Conservation (phyloP, 164 flowering plant genomes). For the Chimonanthus salicifolius region DNA sequence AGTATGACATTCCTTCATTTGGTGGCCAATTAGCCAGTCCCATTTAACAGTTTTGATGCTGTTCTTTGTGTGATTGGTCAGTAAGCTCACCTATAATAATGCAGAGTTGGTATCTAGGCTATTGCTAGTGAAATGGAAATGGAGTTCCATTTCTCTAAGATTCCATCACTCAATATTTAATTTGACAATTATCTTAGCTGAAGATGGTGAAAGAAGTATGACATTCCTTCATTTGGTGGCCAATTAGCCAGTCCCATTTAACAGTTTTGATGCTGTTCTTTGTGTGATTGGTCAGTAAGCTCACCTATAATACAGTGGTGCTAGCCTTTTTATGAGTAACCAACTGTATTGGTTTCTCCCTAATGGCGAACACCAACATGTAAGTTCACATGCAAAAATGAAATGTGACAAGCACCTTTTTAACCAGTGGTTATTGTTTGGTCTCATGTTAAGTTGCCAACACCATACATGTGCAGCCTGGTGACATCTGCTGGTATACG, state of each 20-base stretch:
- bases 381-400: too few relatives aligned
- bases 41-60: not conserved
- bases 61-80: not conserved
- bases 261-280: not conserved
- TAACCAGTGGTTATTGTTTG: not conserved
- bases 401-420: too few relatives aligned
- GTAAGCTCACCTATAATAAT: not conserved
- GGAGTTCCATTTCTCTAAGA: not conserved
- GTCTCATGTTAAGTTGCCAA: not conserved
- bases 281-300: conserved; percentile 12
- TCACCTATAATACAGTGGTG: not conserved
- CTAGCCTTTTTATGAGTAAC: not conserved
- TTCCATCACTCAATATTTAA: not conserved
- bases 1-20: not conserved
- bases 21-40: not conserved
- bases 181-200: not conserved
- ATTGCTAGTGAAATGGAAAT: not conserved
- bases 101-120: not conserved
- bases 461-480: not conserved
- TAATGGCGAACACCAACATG: not conserved
- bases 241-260: conserved; percentile 7
- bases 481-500: too few relatives aligned
- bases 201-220: not conserved
- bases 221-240: not conserved
- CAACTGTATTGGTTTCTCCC: not conserved